These are phyloP conservation scores for Boletus reticulatus DNA, from an alignment of 768 basidiomycete species.

Conservation along the genomic window DNA sequence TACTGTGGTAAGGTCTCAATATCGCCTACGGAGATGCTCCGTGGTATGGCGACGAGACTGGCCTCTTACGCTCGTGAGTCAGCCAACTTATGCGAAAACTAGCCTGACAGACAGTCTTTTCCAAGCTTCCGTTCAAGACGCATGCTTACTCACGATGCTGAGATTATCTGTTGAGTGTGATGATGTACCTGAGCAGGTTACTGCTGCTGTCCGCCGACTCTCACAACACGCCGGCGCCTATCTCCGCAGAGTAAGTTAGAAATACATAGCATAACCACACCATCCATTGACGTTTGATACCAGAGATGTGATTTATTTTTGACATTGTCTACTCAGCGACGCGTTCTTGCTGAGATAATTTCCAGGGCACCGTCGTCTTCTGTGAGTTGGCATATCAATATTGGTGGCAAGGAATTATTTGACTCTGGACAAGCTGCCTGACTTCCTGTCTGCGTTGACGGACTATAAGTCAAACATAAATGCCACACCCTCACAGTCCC, in stretches of 20 bases:
- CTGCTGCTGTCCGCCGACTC: constrained; percentile 41
- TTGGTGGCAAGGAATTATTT: constrained; percentile 4
- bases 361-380: constrained; percentile 51
- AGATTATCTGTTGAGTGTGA: constrained; percentile 60
- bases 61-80: constrained; percentile 43
- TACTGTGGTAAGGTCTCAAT: constrained; percentile 51
- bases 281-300: constrained; percentile 5
- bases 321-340: constrained; percentile 43
- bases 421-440: constrained; percentile 56
- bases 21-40: constrained; percentile 47
- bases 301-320: constrained; percentile 76
- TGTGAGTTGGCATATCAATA: constrained; percentile 36
- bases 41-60: constrained; percentile 43
- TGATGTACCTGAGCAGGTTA: constrained; percentile 46
- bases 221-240: constrained; percentile 47
- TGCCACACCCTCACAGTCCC: constrained; percentile 3
- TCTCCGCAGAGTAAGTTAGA: constrained; percentile 51
- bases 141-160: constrained; percentile 68
- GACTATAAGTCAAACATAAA: constrained; percentile 22
- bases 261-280: not conserved
- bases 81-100: constrained; percentile 14
- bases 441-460: constrained; percentile 57
- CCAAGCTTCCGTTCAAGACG: constrained; percentile 71
- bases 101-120: not conserved
- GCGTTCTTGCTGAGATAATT: constrained; percentile 46